Base-by-base conservation (phyloP, 495 filamentous ascomycete species). In the Penicillium odoratum region DNA sequence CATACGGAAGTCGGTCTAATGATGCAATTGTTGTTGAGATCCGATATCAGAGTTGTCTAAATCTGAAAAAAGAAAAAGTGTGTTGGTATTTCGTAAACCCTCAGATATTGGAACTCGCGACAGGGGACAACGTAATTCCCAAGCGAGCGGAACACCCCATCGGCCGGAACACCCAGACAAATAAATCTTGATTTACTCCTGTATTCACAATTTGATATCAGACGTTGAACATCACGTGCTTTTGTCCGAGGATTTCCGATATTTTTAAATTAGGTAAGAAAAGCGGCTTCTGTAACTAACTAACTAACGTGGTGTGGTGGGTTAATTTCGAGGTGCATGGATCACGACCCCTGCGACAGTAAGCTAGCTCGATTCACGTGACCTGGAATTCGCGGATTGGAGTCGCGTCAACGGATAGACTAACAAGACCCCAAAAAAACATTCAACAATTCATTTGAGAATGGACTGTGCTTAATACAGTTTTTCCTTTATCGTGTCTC, bases 341-440 rank as follows among this genome's bases (percentile, higher is more conserved):
- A n/a, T n/a, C n/a, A n/a, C n/a, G n/a, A n/a, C n/a, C n/a, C n/a
- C n/a, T n/a, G n/a, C n/a, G n/a, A n/a, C n/a, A n/a, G n/a, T 8
- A 26, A 36, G 25, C 25, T 13, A 51, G 48, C 48, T 38, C 25
- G 9, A 34, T 42, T 47, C 55, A 57, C 55, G 28, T 60, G 58
- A 60, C 15, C 9, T 16, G 21, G 13, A 43, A 36, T 50, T 54
- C 46, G 55, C 57, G 52, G 62, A 62, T 59, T 53, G 31, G 18
- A 13, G 21, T 40, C 58, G 58, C 58, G 58, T 56, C 58, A 40
- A 36, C 31, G 18, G 40, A 21, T 16, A 40, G 7, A 51, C 33
- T 4, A 36, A 28, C 26, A 51, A 28, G 15, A 31, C 16, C 21
- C 21, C 6, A 30, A 57, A 58, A 66, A 65, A 56, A 36, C 48